These are phyloP conservation scores for Penicillium sp. DNA, from an alignment of 2,329 filamentous ascomycete genomes.

Conservation along the genomic window DNA sequence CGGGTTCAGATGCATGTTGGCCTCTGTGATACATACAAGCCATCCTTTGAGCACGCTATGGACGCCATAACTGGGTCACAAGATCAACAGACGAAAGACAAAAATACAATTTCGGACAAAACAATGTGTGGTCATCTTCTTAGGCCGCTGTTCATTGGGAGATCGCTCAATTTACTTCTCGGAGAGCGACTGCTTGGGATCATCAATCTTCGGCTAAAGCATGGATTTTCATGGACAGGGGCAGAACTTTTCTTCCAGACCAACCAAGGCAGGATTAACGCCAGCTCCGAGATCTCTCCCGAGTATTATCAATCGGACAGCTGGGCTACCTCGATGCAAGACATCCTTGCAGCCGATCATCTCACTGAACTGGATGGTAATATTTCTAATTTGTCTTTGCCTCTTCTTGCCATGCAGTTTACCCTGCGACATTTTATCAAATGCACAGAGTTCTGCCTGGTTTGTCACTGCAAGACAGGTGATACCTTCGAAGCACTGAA, in stretches of 20 bases:
- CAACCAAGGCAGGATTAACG: constrained; percentile 38
- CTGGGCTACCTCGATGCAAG: constrained; percentile 32
- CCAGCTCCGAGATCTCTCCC: constrained; percentile 8
- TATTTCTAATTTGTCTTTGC: constrained; percentile 50
- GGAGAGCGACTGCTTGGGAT: constrained; percentile 63
- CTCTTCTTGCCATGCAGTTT: constrained; percentile 68
- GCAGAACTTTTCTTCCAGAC: constrained; percentile 61
- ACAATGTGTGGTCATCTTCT: constrained; percentile 34
- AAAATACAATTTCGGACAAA: background rate
- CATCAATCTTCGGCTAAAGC: constrained; percentile 56
- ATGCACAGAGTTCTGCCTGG: constrained; percentile 83
- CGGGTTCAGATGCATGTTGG: constrained; percentile 64
- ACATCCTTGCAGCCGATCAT: constrained; percentile 53
- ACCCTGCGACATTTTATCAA: constrained; percentile 71
- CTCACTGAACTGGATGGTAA: constrained; percentile 31
- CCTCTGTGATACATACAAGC: constrained; percentile 70
- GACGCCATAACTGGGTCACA: constrained; percentile 45
- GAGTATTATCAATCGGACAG: constrained; percentile 24
- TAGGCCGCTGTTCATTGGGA: constrained; percentile 66
- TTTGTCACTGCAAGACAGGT: constrained; percentile 70
- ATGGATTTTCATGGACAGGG: constrained; percentile 63
- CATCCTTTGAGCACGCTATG: constrained; percentile 56
- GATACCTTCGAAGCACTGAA: constrained; percentile 57
- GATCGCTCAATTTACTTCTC: constrained; percentile 67
- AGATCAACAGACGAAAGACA: background rate